Conservation (phyloP, 768 basidiomycete genomes). For the Mycena capillaripes region DNA sequence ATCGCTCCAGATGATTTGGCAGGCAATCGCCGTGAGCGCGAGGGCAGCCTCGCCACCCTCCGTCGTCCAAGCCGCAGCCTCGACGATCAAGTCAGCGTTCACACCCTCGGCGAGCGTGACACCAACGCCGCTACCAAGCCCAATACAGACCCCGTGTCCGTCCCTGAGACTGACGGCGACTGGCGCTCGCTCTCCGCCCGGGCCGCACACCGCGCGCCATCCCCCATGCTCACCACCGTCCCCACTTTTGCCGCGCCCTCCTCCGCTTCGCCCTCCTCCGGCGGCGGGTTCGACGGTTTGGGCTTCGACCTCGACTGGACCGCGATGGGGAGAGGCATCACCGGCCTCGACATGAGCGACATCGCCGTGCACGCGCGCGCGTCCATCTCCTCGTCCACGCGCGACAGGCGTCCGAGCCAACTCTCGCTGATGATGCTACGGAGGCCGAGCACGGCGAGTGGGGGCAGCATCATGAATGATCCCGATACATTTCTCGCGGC, state of each 20-base stretch:
- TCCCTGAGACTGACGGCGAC: slow-evolving; percentile 69
- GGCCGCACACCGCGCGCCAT: slow-evolving; percentile 32
- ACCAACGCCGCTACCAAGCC: slow-evolving; percentile 3
- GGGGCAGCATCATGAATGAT: slow-evolving; percentile 49
- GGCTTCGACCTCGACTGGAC: slow-evolving; percentile 62
- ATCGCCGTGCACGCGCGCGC: slow-evolving; percentile 40
- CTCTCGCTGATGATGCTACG: slow-evolving; percentile 43
- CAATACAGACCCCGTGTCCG: slow-evolving; percentile 32
- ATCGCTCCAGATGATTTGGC: slow-evolving; percentile 34
- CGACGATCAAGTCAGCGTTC: slow-evolving; percentile 58
- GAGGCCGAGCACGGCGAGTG: slow-evolving; percentile 59
- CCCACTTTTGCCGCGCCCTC: slow-evolving; percentile 32
- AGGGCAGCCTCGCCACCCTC: slow-evolving; percentile 70
- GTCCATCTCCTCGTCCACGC: slow-evolving; percentile 24
- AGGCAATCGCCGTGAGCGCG: slow-evolving; percentile 47
- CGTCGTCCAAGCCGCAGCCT: slow-evolving; percentile 73
- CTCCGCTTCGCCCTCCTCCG: slow-evolving; percentile 25
- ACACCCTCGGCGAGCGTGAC: slow-evolving; percentile 30
- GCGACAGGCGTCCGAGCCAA: slow-evolving; percentile 38
- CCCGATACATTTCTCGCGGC: slow-evolving; percentile 60
- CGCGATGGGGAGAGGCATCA: slow-evolving; percentile 52
- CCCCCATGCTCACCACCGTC: slow-evolving; percentile 6
- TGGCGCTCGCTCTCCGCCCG: slow-evolving; percentile 68
- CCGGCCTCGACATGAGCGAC: slow-evolving; percentile 44
- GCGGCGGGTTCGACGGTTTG: slow-evolving; percentile 25